Evolutionary conservation across 2,329 filamentous ascomycete genomes (phyloP).

Genomic region (Basipetospora sp.): DNA sequence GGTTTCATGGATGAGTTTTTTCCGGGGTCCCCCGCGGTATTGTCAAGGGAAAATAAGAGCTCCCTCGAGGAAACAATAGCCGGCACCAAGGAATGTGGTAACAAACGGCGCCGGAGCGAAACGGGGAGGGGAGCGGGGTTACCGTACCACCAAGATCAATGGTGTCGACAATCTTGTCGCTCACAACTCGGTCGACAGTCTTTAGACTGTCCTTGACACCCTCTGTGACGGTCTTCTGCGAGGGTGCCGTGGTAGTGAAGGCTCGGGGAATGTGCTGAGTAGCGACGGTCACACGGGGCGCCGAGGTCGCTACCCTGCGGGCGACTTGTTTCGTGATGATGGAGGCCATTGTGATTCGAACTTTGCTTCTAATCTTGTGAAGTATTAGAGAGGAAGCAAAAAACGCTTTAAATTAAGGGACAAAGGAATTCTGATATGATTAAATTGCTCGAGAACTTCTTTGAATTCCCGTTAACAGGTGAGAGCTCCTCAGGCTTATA

Average conservation of each 20-base stretch:
- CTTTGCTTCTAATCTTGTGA: neutral
- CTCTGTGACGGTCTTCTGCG: slow-evolving; percentile 36
- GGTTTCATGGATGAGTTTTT: no score
- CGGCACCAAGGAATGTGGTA: no score
- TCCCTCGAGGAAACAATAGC: no score
- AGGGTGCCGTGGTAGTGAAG: slow-evolving; percentile 33
- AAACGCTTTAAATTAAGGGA: neutral
- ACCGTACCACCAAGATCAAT: slow-evolving; percentile 42
- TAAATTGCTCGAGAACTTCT: no score
- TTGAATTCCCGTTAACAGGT: no score
- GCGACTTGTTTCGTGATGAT: neutral
- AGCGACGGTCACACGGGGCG: slow-evolving; percentile 26
- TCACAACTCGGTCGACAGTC: slow-evolving; percentile 42
- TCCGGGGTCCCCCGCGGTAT: no score
- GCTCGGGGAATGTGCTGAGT: slow-evolving; percentile 24
- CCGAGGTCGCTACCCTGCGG: slow-evolving; percentile 10
- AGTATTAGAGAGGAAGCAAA: neutral
- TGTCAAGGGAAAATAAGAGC: no score
- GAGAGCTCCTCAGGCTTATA: neutral
- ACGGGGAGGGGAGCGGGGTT: neutral
- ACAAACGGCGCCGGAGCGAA: neutral
- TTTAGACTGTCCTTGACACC: slow-evolving; percentile 45
- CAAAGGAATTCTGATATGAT: neutral
- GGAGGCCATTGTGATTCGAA: neutral
- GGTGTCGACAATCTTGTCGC: slow-evolving; percentile 46